Evolutionary conservation across 2,329 filamentous ascomycete species (phyloP), one percentile per base, ranked within the genome.

Genomic region (Epichloe uncinata): DNA sequence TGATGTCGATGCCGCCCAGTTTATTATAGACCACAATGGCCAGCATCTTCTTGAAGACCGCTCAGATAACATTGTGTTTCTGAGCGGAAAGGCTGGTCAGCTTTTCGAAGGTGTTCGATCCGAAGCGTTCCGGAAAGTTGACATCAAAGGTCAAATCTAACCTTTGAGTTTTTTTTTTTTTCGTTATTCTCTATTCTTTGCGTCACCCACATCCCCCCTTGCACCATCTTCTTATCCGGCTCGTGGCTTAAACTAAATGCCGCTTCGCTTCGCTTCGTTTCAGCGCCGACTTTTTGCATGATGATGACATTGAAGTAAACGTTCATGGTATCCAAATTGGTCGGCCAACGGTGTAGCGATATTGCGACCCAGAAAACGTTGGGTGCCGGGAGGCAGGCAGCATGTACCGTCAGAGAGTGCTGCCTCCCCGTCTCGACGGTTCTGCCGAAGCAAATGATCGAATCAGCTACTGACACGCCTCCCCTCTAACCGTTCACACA

Each of bases 131-230:
- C 78, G 81, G 62, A 84, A 82, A 64, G 85, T 97, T 73, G 90
- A 97, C 71, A 94, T 97, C 73, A 96, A 97, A 73, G 90, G 91
- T 62, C 91, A 97, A 71, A 95, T 96, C 63, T 93, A 73, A 84
- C 58, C 48, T 54, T 44, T 13, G 30, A 44, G 5, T 26, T 30
- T 30, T 18, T 41, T 18, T n/a, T n/a, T n/a, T n/a, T n/a, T 48
- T 45, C 30, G 22, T 41, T 45, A 36, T 46, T 50, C 18, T 43
- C 37, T 34, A 4, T 45, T 45, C 26, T 45, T 7, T 18, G 4
- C 46, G 44, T 41, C 36, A 30, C 37, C 13, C 26, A 15, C 26
- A 18, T n/a, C 13, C 43, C 26, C 26, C 42, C 35, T 34, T 42
- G 30, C 40, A 15, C 26, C 34, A 36, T 37, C 41, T 6, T 45